Conservation (phyloP, 768 basidiomycete species). For the Boletales sp. region DNA sequence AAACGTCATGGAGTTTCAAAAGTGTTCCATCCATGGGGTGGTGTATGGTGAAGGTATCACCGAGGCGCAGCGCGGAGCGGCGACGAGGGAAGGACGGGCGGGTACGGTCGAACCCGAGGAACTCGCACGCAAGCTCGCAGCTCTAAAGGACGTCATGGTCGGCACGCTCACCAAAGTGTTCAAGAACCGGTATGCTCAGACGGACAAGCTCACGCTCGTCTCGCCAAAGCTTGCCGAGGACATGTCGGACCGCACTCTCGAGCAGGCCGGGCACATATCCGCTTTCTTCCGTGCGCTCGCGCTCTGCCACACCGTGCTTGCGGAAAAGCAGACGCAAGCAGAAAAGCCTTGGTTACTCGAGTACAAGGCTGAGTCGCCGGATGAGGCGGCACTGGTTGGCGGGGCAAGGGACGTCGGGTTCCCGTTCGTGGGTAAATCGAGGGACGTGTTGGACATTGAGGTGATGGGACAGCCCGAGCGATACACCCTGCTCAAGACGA, state of each 20-base stretch:
- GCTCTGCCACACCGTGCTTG: conserved; percentile 86
- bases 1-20: conserved; percentile 98
- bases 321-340: conserved; percentile 67
- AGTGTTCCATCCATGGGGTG: conserved; percentile 82
- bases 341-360: conserved; percentile 60
- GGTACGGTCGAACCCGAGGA: conserved; percentile 68
- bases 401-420: conserved; percentile 93
- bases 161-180: conserved; percentile 68
- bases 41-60: conserved; percentile 93
- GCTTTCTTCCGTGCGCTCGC: conserved; percentile 96
- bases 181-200: conserved; percentile 84
- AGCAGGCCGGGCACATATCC: conserved; percentile 64
- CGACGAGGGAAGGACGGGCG: conserved; percentile 71
- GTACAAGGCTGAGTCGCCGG: conserved; percentile 96
- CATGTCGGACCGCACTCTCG: conserved; percentile 55
- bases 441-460: conserved; percentile 80
- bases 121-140: conserved; percentile 59
- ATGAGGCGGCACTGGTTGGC: conserved; percentile 91
- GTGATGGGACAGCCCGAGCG: conserved; percentile 86
- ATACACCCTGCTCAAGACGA: conserved; percentile 71
- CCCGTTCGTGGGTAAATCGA: conserved; percentile 76
- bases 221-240: conserved; percentile 83
- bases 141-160: conserved; percentile 76
- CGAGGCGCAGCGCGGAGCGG: conserved; percentile 91
- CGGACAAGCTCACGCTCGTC: conserved; percentile 81